Conservation (phyloP, 2,329 filamentous ascomycete genomes). For the Alternaria consortialis region DNA sequence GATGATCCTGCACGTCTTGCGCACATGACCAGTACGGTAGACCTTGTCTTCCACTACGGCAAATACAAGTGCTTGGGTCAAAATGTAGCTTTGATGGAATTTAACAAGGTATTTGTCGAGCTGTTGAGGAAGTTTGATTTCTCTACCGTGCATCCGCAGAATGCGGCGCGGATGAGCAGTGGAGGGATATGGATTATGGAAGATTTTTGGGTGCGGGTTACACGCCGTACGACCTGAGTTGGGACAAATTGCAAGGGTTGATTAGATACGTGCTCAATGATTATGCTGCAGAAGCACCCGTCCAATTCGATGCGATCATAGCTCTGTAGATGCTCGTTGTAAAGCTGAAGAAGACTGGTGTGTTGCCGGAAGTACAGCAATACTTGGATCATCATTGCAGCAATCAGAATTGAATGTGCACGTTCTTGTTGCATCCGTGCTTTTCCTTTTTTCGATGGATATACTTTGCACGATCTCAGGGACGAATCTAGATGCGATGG, state of each 20-base stretch:
- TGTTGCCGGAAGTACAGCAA: not conserved
- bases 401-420: not conserved
- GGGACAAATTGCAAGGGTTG: not conserved
- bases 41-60: constrained; percentile 40
- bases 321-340: not conserved
- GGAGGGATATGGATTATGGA: constrained; percentile 3
- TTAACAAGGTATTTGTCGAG: constrained; percentile 46
- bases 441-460: not conserved
- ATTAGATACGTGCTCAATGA: no score
- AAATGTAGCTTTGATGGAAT: constrained; percentile 38
- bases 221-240: not conserved
- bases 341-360: not conserved
- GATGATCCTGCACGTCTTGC: constrained; percentile 44
- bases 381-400: not conserved
- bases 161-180: not conserved
- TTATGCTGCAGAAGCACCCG: not conserved
- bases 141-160: not conserved
- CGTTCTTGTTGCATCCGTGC: not conserved
- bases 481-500: not conserved
- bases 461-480: not conserved
- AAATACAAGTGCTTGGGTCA: constrained; percentile 38
- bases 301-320: not conserved
- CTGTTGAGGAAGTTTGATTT: constrained; percentile 1
- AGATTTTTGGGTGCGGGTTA: not conserved
- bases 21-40: constrained; percentile 32